These are phyloP conservation scores for Grosmannia penicillata DNA, from an alignment of 2,329 filamentous ascomycete genomes.

Conservation along the genomic window DNA sequence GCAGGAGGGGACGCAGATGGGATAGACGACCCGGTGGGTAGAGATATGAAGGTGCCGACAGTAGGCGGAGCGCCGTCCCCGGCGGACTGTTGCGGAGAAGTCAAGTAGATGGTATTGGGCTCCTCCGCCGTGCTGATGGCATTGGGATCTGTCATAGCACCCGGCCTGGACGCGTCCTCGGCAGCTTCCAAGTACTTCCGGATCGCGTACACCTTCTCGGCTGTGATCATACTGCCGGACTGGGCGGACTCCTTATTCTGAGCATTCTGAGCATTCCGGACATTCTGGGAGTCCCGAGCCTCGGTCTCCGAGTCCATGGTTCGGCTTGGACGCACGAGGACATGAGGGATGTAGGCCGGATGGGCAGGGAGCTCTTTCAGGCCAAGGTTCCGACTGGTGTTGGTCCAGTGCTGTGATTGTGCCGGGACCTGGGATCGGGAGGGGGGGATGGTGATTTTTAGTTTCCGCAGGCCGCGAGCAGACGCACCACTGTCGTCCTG, in stretches of 20 bases:
- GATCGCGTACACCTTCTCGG: constrained; percentile 18
- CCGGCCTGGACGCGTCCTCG: constrained; percentile 5
- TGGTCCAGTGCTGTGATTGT: background rate
- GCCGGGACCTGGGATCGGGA: background rate
- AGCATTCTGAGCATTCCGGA: too few species aligned
- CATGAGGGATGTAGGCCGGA: constrained; percentile 30
- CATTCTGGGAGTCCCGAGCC: background rate
- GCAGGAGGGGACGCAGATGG: too few species aligned
- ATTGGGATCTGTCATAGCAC: background rate
- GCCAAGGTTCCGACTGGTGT: background rate
- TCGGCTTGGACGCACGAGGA: constrained; percentile 4
- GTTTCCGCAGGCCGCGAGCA: too few species aligned
- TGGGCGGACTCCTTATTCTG: too few species aligned
- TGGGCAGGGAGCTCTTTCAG: constrained; percentile 28
- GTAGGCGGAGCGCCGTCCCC: too few species aligned
- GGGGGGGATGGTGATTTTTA: background rate
- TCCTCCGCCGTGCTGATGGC: constrained; percentile 1
- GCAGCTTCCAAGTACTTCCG: constrained; percentile 21
- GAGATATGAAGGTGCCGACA: too few species aligned
- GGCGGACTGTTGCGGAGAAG: too few species aligned
- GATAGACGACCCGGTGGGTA: too few species aligned
- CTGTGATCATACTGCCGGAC: background rate
- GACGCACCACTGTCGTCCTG: too few species aligned
- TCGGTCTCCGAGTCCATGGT: background rate
- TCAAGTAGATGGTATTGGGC: too few species aligned